Base-by-base conservation (phyloP, 176 grass and related monocot genomes). In the Oryza longistaminata region DNA sequence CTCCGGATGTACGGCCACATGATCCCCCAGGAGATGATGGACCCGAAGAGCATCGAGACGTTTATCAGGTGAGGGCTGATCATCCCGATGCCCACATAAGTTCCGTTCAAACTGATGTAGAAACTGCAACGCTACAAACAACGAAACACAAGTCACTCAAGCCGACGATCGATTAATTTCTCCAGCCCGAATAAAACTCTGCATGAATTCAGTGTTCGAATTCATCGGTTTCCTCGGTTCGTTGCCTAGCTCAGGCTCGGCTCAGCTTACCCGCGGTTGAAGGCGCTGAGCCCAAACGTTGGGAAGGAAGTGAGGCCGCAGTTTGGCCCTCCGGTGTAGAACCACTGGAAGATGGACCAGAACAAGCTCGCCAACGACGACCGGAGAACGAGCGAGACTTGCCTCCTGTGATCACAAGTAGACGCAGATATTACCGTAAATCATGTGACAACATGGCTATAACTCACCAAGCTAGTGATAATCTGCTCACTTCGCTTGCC, bases 41-140 rank as follows among this genome's bases (percentile, higher is more conserved):
- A 85, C 1, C 94, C 87, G 25, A 87, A 43, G 5, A 97, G 83
- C 82, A 97, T 78, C 11, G 94, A 97, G 49, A 92, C 21, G 82
- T 94, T 94, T 78, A 97, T 92, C 78, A 94, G 88, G 73, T 82
- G 81, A 82, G 91, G 94, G 67, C 91, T 90, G 64, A 97, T 97
- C 92, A 97, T 97, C 39, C 94, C 91, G 15, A 94, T 85, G 9
- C 94, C 94, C 0, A 94, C 35, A 66, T 90, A 92, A 6, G 94
- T 97, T 70, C 73, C 86, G 10, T 46, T 78, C 83, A 94, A 77
- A 48, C 88, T 89, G 45, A 94, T 75, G 83, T 87, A 97, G 82
- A 97, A 97, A 26, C 94, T 97, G 82, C 52, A 86, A 67, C 6
- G 82, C 52, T 82, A 73, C 22, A 12, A 77, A 35, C 34, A 46